Evolutionary conservation across 805 yeast species (phyloP).

Genomic region (Cyberlindnera mississippiensis): DNA sequence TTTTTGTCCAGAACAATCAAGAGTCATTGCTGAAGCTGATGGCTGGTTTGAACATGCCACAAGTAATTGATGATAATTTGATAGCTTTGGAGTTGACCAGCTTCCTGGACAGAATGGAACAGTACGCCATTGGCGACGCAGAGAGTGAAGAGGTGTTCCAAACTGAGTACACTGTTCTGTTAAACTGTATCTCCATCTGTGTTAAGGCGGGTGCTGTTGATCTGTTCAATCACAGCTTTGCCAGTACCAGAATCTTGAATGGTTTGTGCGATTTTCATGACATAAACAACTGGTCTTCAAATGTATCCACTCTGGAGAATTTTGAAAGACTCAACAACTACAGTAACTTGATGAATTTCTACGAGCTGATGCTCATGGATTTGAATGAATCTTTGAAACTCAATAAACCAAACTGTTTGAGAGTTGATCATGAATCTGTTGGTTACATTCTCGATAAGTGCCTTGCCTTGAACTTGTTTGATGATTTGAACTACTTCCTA

Average conservation of each 20-base stretch:
- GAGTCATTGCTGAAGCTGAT: slow-evolving; percentile 6
- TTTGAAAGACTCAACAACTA: slow-evolving; percentile 17
- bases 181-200: slow-evolving; percentile 8
- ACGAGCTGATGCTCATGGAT: slow-evolving; percentile 21
- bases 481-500: slow-evolving; percentile 22
- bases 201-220: slow-evolving; percentile 3
- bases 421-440: slow-evolving; percentile 7
- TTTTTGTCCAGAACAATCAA: slow-evolving; percentile 13
- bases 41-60: not conserved
- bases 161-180: slow-evolving; percentile 4
- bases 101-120: slow-evolving; percentile 10
- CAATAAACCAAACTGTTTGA: slow-evolving; percentile 9
- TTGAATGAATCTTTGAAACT: slow-evolving; percentile 17
- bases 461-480: slow-evolving; percentile 18
- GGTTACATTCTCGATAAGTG: slow-evolving; percentile 15
- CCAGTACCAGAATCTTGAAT: slow-evolving; percentile 5
- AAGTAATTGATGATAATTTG: slow-evolving; percentile 5
- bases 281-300: slow-evolving; percentile 10
- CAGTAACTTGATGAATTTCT: slow-evolving; percentile 20
- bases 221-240: slow-evolving; percentile 6
- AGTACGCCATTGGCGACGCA: not conserved
- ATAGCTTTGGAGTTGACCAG: slow-evolving; percentile 8
- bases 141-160: slow-evolving; percentile 2
- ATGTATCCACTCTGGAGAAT: not conserved
- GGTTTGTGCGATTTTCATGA: not conserved